phyloP scores from a whole-genome alignment of 1,284 basidiomycete genomes.

The Thelephora terrestris region DNA sequence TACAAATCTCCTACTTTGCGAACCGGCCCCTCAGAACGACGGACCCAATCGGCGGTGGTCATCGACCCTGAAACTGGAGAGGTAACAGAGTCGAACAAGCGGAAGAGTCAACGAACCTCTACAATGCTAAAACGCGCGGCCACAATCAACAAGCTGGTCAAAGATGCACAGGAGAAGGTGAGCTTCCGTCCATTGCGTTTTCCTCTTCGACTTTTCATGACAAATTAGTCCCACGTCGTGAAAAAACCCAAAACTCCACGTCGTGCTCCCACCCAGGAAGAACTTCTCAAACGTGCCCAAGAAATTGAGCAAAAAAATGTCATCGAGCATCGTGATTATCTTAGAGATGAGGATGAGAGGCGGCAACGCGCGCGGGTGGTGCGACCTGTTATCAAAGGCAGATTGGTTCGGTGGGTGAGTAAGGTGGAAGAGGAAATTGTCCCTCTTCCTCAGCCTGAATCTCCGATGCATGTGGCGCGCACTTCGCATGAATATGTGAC shows the following conservation, averaged over 20 bases:
- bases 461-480: neutral
- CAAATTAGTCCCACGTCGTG: slow-evolving; percentile 41
- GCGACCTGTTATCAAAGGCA: slow-evolving; percentile 54
- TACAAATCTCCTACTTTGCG: slow-evolving; percentile 7
- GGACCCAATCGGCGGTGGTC: slow-evolving; percentile 41
- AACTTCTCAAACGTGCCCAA: slow-evolving; percentile 71
- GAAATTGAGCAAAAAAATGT: slow-evolving; percentile 82
- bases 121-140: slow-evolving; percentile 59
- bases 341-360: slow-evolving; percentile 74
- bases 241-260: slow-evolving; percentile 47
- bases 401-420: slow-evolving; percentile 67
- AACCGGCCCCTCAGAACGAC: slow-evolving; percentile 25
- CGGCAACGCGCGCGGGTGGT: slow-evolving; percentile 56
- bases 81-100: slow-evolving; percentile 34
- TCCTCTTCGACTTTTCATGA: neutral
- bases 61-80: slow-evolving; percentile 51
- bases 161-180: slow-evolving; percentile 53
- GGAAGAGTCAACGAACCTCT: slow-evolving; percentile 54
- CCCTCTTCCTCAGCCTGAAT: slow-evolving; percentile 12
- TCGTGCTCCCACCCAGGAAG: slow-evolving; percentile 59
- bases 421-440: slow-evolving; percentile 45
- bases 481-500: neutral
- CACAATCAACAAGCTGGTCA: slow-evolving; percentile 46
- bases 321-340: slow-evolving; percentile 67
- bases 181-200: slow-evolving; percentile 25